Conservation (phyloP, 2,329 filamentous ascomycete species). For the Ceratocystis variospora region DNA sequence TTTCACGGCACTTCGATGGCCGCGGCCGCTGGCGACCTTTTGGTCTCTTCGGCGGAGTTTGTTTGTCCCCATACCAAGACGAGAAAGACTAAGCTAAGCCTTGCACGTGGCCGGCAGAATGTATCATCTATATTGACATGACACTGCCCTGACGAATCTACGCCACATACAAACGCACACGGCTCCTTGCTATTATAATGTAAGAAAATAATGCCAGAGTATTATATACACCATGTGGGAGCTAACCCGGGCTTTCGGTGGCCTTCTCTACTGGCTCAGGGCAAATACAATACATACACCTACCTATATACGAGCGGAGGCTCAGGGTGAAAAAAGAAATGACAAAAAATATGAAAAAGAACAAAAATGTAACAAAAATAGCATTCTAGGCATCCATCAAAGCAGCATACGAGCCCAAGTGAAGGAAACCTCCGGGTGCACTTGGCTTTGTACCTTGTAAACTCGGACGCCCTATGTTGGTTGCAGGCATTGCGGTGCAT, state of each 20-base stretch:
- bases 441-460: no score
- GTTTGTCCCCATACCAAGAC: not conserved
- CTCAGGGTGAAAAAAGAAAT: not conserved
- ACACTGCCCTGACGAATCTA: not conserved
- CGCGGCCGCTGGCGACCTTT: not conserved
- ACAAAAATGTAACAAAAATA: not conserved
- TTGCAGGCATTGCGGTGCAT: no score
- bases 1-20: not conserved
- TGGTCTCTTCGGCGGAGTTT: not conserved
- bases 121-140: not conserved
- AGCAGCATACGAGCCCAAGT: no score
- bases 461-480: no score
- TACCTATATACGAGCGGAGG: not conserved
- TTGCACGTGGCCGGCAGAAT: not conserved
- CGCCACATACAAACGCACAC: not conserved
- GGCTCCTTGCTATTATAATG: not conserved
- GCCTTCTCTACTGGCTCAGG: not conserved
- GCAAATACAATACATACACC: slow-evolving; percentile 2
- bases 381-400: no score
- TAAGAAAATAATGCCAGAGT: not conserved
- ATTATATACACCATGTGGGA: not conserved
- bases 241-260: not conserved
- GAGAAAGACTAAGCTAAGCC: not conserved
- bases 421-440: no score
- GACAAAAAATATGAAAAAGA: not conserved